These are phyloP conservation scores for Tubosaeta sp. DNA, from an alignment of 768 basidiomycete species.

Conservation along the genomic window DNA sequence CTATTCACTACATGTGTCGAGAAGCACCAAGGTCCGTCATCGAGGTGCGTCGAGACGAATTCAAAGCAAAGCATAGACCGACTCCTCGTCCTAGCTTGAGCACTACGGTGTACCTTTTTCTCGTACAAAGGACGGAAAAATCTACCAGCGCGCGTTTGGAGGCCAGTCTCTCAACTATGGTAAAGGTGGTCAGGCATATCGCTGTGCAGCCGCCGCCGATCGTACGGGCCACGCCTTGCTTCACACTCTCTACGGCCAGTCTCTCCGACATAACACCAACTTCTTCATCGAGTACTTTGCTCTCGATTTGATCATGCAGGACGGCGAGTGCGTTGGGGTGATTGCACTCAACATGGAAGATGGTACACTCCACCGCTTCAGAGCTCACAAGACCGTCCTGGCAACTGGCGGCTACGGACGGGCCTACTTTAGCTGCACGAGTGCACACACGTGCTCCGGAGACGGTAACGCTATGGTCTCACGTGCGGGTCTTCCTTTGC, in stretches of 20 bases:
- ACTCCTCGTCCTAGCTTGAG: conserved; percentile 63
- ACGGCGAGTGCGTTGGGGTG: conserved; percentile 98
- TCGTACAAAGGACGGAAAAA: conserved; percentile 96
- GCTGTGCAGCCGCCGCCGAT: conserved; percentile 97
- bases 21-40: conserved; percentile 94
- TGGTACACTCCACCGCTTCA: conserved; percentile 97
- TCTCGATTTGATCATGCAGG: conserved; percentile 98
- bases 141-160: conserved; percentile 99
- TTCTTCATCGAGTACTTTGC: conserved; percentile 99
- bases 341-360: conserved; percentile 99
- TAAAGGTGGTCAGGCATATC: conserved; percentile 98
- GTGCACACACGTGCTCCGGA: conserved; percentile 98
- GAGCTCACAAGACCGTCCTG: conserved; percentile 95
- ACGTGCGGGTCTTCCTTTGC: conserved; percentile 92
- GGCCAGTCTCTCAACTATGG: conserved; percentile 96
- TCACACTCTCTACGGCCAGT: conserved; percentile 99
- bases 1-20: conserved; percentile 99
- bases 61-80: neutral
- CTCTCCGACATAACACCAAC: conserved; percentile 97
- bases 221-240: conserved; percentile 98
- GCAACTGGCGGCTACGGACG: conserved; percentile 99
- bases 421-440: conserved; percentile 97
- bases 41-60: conserved; percentile 51
- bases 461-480: conserved; percentile 99
- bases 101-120: conserved; percentile 99